Base-by-base conservation (phyloP, 148 eudicot genomes). In the Persicaria tinctoria region DNA sequence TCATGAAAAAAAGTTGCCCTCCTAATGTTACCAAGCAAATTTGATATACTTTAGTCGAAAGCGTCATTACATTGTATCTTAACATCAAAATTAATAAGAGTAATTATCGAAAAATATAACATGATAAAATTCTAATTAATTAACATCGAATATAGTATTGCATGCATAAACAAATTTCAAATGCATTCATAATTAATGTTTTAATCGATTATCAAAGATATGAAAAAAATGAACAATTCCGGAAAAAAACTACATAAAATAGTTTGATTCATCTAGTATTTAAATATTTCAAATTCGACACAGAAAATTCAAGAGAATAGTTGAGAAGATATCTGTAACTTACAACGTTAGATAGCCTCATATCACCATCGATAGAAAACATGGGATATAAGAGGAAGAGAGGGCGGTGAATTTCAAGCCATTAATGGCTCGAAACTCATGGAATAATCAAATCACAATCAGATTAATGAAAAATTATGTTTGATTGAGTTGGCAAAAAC, bases 11-110 rank as follows among this genome's bases (percentile, higher is more conserved):
- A 46, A 44, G 76, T 75, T 46, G 56, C 73, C 75, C 75, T 49
- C 68, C 50, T 54, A 73, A 76, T 80, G 54, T 48, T 71, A 70
- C 75, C 72, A 20, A 76, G 59, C 59, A 63, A 51, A 81, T 49
- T 66, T 60, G 73, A 14, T 32, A 75, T 70, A 20, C 2, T 32
- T 78, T 71, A 51, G 60, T 74, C 72, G 72, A 71, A 51, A 44
- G 44, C 46, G 78, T 60, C 82, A 82, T 82, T 51, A 48, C 77
- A 45, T 51, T 57, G 73, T 60, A 46, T 66, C 81, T 77, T 50
- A n/a, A 55, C 48, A 44, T 17, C 41, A 41, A 41, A 13, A 20
- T 20, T 20, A 20, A 20, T 38, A 60, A 18, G 5, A 18, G 38
- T 5, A 20, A 14, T 59, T 57, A 0, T 32, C 41, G 41, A 62